These are phyloP conservation scores for Ailanthus altissimus DNA, from an alignment of 345 rosid species.

Conservation along the genomic window DNA sequence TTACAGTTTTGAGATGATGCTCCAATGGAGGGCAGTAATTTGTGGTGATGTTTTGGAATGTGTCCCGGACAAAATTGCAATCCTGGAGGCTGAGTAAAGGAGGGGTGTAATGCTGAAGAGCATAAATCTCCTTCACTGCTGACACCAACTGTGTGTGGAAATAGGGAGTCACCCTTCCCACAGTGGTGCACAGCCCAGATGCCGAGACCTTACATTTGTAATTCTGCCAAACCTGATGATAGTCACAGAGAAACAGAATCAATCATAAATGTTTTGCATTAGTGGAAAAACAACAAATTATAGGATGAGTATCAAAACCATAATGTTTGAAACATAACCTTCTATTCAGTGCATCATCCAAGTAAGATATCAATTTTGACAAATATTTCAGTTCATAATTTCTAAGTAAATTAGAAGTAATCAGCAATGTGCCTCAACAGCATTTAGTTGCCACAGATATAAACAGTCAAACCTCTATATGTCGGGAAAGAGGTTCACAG, in stretches of 20 bases:
- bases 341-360: not conserved
- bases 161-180: slow-evolving; percentile 83
- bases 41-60: slow-evolving; percentile 70
- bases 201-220: slow-evolving; percentile 60
- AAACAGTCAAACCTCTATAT: not conserved
- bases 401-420: not conserved
- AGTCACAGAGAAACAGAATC: not conserved
- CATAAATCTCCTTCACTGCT: slow-evolving; percentile 82
- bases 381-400: not conserved
- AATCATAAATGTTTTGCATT: not conserved
- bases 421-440: not conserved
- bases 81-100: slow-evolving; percentile 82
- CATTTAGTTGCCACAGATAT: not conserved
- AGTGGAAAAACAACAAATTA: not conserved
- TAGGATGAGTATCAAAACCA: not conserved
- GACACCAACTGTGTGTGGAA: slow-evolving; percentile 58
- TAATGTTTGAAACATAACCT: not conserved
- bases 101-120: slow-evolving; percentile 85
- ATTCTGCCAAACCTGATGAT: slow-evolving; percentile 71
- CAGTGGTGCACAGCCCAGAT: slow-evolving; percentile 54
- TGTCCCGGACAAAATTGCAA: slow-evolving; percentile 79
- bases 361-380: not conserved
- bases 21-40: slow-evolving; percentile 75
- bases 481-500: too few relatives aligned
- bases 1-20: slow-evolving; percentile 66